These are phyloP conservation scores for Colletotrichum gloeosporioides DNA, from an alignment of 2,329 filamentous ascomycete species.

Conservation along the genomic window DNA sequence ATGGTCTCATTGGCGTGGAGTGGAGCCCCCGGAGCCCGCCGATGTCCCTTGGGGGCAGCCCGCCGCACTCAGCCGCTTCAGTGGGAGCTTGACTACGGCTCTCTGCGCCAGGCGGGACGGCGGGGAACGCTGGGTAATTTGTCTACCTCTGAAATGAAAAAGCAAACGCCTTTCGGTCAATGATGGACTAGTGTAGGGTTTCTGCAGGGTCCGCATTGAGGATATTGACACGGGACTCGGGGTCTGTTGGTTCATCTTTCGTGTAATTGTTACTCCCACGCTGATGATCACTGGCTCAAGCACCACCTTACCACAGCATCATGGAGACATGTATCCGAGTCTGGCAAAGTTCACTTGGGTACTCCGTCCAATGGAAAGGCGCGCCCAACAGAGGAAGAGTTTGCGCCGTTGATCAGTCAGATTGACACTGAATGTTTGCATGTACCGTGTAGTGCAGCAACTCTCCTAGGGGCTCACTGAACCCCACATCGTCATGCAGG, in stretches of 20 bases:
- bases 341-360: not conserved
- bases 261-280: not conserved
- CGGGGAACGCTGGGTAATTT: not conserved
- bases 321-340: not conserved
- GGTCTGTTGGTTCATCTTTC: not conserved
- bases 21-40: conserved; percentile 34
- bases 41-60: conserved; percentile 27
- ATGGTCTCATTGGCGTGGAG: conserved; percentile 20
- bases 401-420: not conserved
- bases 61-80: conserved; percentile 18
- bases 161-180: not conserved
- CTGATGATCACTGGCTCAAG: not conserved
- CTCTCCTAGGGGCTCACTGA: not conserved
- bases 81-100: conserved; percentile 1
- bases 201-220: not conserved
- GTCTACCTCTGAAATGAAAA: not conserved
- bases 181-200: not conserved
- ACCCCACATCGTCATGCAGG: conserved; percentile 1
- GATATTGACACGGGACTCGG: not conserved
- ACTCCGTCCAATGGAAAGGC: not conserved
- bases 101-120: conserved; percentile 4
- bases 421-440: not conserved
- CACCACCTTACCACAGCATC: not conserved
- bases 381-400: not conserved
- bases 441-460: not conserved